Evolutionary conservation across 306 rosid genomes (phyloP), one percentile per base, ranked within the genome.

Genomic region (Hippophae tibetana): DNA sequence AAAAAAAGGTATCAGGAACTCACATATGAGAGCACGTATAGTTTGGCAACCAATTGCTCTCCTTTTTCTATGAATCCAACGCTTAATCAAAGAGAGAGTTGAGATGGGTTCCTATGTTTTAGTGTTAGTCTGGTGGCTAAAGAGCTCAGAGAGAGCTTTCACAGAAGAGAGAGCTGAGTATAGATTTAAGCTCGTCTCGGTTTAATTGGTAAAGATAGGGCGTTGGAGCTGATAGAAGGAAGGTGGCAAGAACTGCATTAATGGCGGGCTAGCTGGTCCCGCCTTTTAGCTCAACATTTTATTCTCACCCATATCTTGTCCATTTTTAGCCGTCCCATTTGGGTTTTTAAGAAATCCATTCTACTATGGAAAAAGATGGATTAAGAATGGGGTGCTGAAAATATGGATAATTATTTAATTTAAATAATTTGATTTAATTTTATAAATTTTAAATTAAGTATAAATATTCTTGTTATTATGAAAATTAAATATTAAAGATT

Each of bases 181-280:
- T 18, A 56, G 48, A 56, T 59, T 26, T 7, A n/a, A 41, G 23
- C 26, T 44, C 58, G 64, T 13, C 68, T 42, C 47, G 68, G 66
- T 71, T 47, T 57, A 62, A 59, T 51, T 53, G 25, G 57, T 43
- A 43, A n/a, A 38, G 13, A n/a, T 58, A 9, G 13, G 46, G 7
- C 14, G 38, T 6, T 48, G 67, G 23, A n/a, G 74, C 41, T 26
- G 68, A 51, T 13, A 43, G 53, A 18, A 63, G 53, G 75, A 75
- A 57, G 80, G 68, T 64, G 63, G 23, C 64, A 38, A 56, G 66
- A 10, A 43, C 10, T 45, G 65, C 72, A 78, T 61, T 59, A 52
- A 77, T 77, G 66, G 79, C 52, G 56, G 44, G 54, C 65, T 31
- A 31, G 38, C 5, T 65, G 72, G 77, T 61, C 73, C 81, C 68